Evolutionary conservation across 495 filamentous ascomycete species (phyloP).

Genomic region (Penicillium parvum): DNA sequence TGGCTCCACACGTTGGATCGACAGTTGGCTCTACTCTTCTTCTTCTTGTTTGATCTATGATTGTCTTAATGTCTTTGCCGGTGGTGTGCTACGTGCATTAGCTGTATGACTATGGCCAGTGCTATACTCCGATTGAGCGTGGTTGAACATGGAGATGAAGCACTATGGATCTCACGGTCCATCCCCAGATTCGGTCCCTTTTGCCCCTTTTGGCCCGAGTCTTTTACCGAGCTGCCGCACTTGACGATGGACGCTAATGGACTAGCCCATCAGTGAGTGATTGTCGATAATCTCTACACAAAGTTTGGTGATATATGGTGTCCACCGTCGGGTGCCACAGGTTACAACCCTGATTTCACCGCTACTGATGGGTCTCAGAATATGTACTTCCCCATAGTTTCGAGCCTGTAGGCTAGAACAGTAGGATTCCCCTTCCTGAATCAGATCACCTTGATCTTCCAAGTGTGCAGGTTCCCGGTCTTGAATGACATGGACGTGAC

Average conservation of each 20-base stretch:
- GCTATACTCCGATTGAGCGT: too few species aligned
- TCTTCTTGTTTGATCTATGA: not conserved
- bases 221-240: constrained; percentile 1
- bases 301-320: not conserved
- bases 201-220: not conserved
- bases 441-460: not conserved
- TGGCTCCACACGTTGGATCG: not conserved
- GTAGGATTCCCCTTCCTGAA: constrained; percentile 5
- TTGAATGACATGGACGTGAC: not conserved
- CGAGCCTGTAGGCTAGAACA: too few species aligned
- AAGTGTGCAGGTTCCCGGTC: constrained; percentile 4
- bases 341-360: not conserved
- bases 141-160: too few species aligned
- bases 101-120: not conserved
- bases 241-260: not conserved
- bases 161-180: not conserved
- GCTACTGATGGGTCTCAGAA: not conserved
- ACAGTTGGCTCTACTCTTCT: not conserved
- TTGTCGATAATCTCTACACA: not conserved
- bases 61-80: too few species aligned
- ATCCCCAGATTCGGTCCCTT: not conserved
- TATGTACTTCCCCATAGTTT: too few species aligned
- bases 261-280: not conserved
- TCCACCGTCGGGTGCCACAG: not conserved
- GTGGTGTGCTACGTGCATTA: too few species aligned